Evolutionary conservation across 768 basidiomycete species (phyloP).

Genomic region (Lactarius hatsudake): DNA sequence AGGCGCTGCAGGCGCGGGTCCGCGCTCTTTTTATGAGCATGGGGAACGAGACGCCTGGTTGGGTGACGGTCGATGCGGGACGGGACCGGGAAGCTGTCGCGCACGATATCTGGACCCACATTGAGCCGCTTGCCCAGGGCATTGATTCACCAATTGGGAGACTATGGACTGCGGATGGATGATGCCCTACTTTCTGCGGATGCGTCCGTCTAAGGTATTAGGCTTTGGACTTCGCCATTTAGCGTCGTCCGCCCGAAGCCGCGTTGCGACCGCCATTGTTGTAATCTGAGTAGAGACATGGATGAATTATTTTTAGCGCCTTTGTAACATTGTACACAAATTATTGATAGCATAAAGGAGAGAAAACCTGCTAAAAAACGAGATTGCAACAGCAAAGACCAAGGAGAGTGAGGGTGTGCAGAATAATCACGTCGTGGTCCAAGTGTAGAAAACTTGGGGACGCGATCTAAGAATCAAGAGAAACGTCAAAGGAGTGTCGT

Average conservation of each 20-base stretch:
- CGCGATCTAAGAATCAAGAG: conserved; percentile 16
- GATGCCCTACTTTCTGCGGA: not conserved
- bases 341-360: conserved; percentile 23
- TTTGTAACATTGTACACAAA: conserved; percentile 19
- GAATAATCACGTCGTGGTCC: conserved; percentile 20
- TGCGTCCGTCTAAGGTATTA: not conserved
- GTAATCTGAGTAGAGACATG: not conserved
- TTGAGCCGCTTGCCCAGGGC: conserved; percentile 44
- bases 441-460: conserved; percentile 1
- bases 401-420: conserved; percentile 14
- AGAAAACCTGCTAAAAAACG: conserved; percentile 19
- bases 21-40: conserved; percentile 57
- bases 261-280: not conserved
- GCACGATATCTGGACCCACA: conserved; percentile 52
- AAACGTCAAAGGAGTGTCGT: conserved; percentile 23
- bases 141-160: conserved; percentile 43
- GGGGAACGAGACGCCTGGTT: conserved; percentile 38
- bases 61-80: conserved; percentile 63
- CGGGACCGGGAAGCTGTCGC: conserved; percentile 47
- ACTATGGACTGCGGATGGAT: conserved; percentile 56
- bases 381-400: conserved; percentile 11
- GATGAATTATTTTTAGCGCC: conserved; percentile 16
- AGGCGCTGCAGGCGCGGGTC: conserved; percentile 69
- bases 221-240: not conserved
- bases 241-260: not conserved